Percentiles rank a stretch among this genome's conserved stretches.
Conservation (phyloP, 2,329 filamentous ascomycete genomes). For the Aureobasidium pullulans region DNA sequence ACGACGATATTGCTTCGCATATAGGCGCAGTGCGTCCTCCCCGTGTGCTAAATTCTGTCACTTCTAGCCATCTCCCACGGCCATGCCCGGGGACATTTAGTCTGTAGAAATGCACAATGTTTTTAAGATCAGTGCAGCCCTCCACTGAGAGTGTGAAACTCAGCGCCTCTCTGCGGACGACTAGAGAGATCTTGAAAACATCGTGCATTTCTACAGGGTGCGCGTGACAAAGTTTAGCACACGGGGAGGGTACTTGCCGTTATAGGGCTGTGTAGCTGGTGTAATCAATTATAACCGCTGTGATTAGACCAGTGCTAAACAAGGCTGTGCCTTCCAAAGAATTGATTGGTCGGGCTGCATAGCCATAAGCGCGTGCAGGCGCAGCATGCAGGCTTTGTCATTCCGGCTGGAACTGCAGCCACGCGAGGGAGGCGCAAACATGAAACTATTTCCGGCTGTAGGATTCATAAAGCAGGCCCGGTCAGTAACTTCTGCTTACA, state of each 20-base stretch:
- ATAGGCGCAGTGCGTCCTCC: not conserved
- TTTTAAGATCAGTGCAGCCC: no score
- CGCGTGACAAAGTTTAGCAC: no score
- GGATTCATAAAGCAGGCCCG: not conserved
- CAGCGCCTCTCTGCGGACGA: no score
- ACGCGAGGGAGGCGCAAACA: not conserved
- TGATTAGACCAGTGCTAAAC: not conserved
- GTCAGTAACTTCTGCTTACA: not conserved
- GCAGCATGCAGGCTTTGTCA: not conserved
- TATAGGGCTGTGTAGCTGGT: not conserved
- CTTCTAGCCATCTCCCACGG: no score
- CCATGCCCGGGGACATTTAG: no score
- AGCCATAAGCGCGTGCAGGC: not conserved
- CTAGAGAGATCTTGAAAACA: no score
- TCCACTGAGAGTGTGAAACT: no score
- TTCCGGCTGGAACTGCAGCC: not conserved
- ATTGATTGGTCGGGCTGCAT: not conserved
- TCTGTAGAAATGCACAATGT: no score
- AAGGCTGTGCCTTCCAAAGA: not conserved
- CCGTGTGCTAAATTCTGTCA: no score
- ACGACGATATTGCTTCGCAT: not conserved
- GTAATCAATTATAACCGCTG: not conserved
- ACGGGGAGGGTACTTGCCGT: not conserved
- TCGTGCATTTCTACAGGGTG: no score
- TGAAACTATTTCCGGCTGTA: not conserved